Evolutionary conservation across 495 filamentous ascomycete genomes (phyloP), one percentile per base, ranked within the genome.

Genomic region (Talaromyces proteolyticus): DNA sequence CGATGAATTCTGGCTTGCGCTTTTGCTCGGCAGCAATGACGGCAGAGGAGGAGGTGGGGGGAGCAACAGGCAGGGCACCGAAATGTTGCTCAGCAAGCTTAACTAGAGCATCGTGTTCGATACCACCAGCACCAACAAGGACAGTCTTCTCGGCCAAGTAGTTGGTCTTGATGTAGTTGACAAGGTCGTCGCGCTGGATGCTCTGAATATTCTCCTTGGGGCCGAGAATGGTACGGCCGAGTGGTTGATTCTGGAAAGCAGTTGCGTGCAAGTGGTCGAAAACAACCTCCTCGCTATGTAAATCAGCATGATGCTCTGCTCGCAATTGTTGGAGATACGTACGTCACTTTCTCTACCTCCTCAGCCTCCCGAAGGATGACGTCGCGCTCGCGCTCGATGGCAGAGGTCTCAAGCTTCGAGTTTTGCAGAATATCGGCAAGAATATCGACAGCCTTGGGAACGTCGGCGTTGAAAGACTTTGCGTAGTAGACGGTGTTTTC

Each of bases 401-500:
- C 91, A 55, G 75, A 67, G 54, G 82, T 71, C 71, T 99, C 93
- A 52, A 99, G 88, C 77, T 93, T 96, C 50, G 93, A 97, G 82
- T 97, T 91, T 70, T 97, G 93, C 29, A 99, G 86, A 67, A 99
- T 99, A 67, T 99, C 93, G 72, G 94, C 84, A 49, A 99, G 89
- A 68, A 99, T 97, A 68, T 97, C 87, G 68, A 99, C 93, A 61
- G 87, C 85, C 65, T 88, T 87, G 59, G 92, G 91, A 50, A 96
- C 89, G 69, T 99, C 93, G 69, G 84, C 79, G 77, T 97, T 99
- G 76, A 99, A 95, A 54, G 94, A 84, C 75, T 96, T 96, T 73
- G 94, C 93, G 71, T 96, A 99, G 80, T 99, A 98, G 64, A 97
- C 93, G 56, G 93, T 98, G 79, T 95, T 96, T 76, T 98, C 93